A percentile compares a stretch with the other conserved stretches of the same genome.
Evolutionary conservation across 2,329 filamentous ascomycete species (phyloP).

Genomic region (Ilyonectria destructans): DNA sequence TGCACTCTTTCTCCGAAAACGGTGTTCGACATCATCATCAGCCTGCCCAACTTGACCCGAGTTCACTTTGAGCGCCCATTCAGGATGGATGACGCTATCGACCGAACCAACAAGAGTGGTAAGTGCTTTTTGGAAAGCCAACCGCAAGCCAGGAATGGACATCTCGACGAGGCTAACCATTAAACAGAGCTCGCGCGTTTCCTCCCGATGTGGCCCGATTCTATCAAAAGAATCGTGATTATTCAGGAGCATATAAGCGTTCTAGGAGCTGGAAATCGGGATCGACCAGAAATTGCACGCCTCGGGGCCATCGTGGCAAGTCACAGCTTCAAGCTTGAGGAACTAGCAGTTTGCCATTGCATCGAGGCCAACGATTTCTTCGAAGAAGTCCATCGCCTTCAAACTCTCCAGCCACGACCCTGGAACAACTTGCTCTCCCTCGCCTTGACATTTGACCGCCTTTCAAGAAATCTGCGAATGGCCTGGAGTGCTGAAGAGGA

Average conservation of each 20-base stretch:
- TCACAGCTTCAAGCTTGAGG: neutral
- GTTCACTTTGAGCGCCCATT: neutral
- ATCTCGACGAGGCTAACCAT: neutral
- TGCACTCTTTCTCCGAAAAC: neutral
- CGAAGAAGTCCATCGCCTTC: too few relatives aligned
- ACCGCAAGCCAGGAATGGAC: too few relatives aligned
- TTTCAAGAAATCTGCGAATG: neutral
- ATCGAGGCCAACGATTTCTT: neutral
- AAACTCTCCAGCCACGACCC: neutral
- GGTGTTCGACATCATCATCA: neutral
- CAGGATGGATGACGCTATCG: neutral
- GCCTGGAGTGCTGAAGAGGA: too few relatives aligned
- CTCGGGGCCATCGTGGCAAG: neutral
- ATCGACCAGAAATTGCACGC: too few relatives aligned
- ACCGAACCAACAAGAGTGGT: too few relatives aligned
- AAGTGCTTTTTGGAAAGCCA: too few relatives aligned
- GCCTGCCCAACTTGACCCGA: neutral
- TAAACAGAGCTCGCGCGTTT: neutral
- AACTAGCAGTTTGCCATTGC: neutral
- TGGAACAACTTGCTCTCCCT: constrained; percentile 2
- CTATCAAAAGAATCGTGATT: neutral
- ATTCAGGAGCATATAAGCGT: too few relatives aligned
- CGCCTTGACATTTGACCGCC: neutral
- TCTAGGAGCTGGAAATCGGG: too few relatives aligned
- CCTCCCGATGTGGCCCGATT: neutral